A percentile compares a stretch with the other conserved stretches of the same genome.
Conservation (phyloP, 2,329 filamentous ascomycete genomes). For the Colletotrichum orbiculare region DNA sequence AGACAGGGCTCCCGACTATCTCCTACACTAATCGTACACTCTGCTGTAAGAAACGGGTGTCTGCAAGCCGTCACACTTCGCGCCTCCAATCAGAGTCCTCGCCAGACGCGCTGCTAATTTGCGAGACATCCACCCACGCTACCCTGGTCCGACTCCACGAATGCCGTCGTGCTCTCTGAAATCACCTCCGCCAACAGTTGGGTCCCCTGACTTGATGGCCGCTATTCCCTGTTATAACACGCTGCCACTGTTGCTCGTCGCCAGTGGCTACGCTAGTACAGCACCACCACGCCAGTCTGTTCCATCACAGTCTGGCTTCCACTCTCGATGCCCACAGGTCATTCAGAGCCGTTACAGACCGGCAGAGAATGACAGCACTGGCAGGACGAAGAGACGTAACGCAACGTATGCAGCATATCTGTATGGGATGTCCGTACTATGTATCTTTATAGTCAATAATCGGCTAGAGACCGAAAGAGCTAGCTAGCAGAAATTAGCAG, state of each 20-base stretch:
- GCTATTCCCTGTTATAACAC: not conserved
- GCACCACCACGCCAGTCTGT: constrained; percentile 19
- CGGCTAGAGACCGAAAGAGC: no score
- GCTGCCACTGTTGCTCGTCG: constrained; percentile 4
- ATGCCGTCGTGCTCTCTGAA: constrained; percentile 6
- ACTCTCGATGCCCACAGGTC: no score
- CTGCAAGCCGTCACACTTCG: constrained; percentile 31
- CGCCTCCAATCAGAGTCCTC: constrained; percentile 28
- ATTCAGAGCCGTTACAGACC: no score
- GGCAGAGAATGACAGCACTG: not conserved
- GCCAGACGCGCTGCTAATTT: constrained; percentile 32
- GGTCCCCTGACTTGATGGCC: constrained; percentile 5
- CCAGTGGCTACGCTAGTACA: constrained; percentile 3
- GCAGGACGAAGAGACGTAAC: no score
- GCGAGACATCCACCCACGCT: constrained; percentile 26
- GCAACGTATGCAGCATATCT: no score
- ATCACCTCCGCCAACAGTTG: constrained; percentile 20
- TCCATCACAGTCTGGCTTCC: not conserved
- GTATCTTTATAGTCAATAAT: no score
- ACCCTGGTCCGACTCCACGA: not conserved
- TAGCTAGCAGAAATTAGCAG: not conserved
- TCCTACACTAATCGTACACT: not conserved
- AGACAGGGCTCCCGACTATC: not conserved
- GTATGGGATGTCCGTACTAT: no score
- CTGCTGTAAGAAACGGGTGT: constrained; percentile 27